phyloP scores from a whole-genome alignment of 768 basidiomycete species.

The Tulasnella sp. region DNA sequence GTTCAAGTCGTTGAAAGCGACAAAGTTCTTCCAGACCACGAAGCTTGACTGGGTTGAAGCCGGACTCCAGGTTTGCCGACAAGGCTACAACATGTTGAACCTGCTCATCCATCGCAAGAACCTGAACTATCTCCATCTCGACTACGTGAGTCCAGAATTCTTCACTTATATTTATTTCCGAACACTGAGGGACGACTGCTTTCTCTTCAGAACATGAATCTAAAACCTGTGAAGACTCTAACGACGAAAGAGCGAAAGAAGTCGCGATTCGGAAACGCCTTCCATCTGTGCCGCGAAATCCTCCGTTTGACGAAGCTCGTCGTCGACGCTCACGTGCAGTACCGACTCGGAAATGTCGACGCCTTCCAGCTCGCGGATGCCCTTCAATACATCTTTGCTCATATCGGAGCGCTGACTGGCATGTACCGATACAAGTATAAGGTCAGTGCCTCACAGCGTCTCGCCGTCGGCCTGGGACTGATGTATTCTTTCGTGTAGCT shows the following conservation, averaged over 20 bases:
- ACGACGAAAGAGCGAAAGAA: constrained; percentile 99
- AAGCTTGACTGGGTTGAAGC: constrained; percentile 99
- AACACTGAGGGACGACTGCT: too few species aligned
- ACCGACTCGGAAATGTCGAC: constrained; percentile 95
- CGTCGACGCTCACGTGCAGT: constrained; percentile 98
- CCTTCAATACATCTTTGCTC: constrained; percentile 92
- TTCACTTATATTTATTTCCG: too few species aligned
- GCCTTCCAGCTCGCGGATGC: constrained; percentile 99
- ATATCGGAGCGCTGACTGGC: constrained; percentile 95
- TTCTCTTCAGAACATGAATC: constrained; percentile 62
- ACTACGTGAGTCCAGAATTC: constrained; percentile 43
- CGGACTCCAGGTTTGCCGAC: constrained; percentile 93
- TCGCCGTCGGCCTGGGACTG: not conserved
- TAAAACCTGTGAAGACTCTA: constrained; percentile 79
- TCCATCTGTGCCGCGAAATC: constrained; percentile 96
- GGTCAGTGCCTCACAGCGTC: constrained; percentile 32
- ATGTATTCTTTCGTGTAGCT: constrained; percentile 37
- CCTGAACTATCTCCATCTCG: constrained; percentile 85
- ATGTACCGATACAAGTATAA: constrained; percentile 99
- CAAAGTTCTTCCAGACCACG: constrained; percentile 99
- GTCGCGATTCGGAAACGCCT: constrained; percentile 98
- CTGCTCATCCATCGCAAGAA: constrained; percentile 98
- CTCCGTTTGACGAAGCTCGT: constrained; percentile 95
- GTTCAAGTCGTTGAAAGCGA: constrained; percentile 93
- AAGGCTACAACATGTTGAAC: constrained; percentile 99